Evolutionary conservation across 1,139 yeast genomes (phyloP), one percentile per base, ranked within the genome.

Genomic region (Schwanniomyces etchellsii): DNA sequence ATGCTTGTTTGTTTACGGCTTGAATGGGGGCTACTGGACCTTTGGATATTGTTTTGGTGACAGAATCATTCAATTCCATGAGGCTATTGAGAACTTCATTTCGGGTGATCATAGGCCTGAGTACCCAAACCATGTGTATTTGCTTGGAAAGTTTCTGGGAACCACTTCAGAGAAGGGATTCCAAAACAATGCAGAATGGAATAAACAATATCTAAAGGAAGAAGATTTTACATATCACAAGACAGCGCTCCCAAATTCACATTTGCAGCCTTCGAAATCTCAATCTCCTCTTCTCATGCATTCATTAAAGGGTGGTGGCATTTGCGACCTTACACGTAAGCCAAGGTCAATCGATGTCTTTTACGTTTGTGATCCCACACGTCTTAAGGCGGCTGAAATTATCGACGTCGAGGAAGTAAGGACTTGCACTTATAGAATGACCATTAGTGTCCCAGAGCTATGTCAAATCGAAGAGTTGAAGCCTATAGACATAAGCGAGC

Each of bases 391-490:
- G 17, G 54, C 77, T 3, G 57, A 57, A 12, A 53, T 64, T 7
- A 22, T 53, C 5, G 66, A 68, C 36, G 70, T 81, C 0, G 62
- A 61, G 30, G 97, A 89, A 54, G 60, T 74, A 30, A 72, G 70
- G 38, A 81, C 91, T 0, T 88, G 96, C 51, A 75, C 74, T 28
- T 86, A 86, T 46, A 69, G 70, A 40, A 67, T 81, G 51, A 64
- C 64, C n/a, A 56, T 86, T 2, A 65, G 69, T 27, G 61, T 81
- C 1, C 80, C 83, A 0, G 58, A 61, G 5, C 57, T 85, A 14
- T 88, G 96, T 50, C 45, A 49, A 10, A 56, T 73, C 28, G 64
- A 62, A 4, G 65, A 70, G 24, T 77, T 81, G 40, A 45, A 47
- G 16, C 71, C 74, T 0, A 55, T 52, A n/a, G 47, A 46, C 11